phyloP scores from a whole-genome alignment of 2,329 filamentous ascomycete genomes.

The Ophiocordyceps robertsii region DNA sequence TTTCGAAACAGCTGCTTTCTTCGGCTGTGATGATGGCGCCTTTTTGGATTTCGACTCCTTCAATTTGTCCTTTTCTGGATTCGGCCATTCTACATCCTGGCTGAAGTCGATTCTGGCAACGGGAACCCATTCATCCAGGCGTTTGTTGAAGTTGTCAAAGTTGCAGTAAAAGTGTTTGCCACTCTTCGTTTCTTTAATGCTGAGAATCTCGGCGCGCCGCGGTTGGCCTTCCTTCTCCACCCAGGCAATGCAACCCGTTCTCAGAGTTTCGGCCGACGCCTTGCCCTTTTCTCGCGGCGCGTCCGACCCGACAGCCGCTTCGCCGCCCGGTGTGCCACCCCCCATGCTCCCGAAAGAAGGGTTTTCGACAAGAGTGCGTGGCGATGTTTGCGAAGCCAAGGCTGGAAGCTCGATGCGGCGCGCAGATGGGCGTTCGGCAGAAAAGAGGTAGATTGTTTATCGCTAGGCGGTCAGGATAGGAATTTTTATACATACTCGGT shows the following conservation, averaged over 20 bases:
- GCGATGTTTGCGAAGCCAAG: not conserved
- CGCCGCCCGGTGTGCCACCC: constrained; percentile 32
- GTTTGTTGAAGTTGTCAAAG: constrained; percentile 97
- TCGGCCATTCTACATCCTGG: constrained; percentile 92
- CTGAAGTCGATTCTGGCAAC: constrained; percentile 71
- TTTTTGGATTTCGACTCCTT: constrained; percentile 70
- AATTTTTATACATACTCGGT: not conserved
- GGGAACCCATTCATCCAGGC: constrained; percentile 73
- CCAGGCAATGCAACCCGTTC: constrained; percentile 46
- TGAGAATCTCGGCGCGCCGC: constrained; percentile 91
- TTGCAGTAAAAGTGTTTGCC: constrained; percentile 89
- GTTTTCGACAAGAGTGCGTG: not conserved
- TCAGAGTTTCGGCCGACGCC: constrained; percentile 72
- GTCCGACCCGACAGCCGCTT: constrained; percentile 42
- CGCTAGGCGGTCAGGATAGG: not conserved
- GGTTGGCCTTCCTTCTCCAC: constrained; percentile 63
- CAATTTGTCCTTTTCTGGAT: constrained; percentile 69
- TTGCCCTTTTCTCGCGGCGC: constrained; percentile 57
- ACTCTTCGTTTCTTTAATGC: constrained; percentile 80
- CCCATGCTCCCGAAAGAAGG: constrained; percentile 35
- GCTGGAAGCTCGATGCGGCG: not conserved
- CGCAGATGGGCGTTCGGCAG: not conserved
- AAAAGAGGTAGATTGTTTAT: not conserved
- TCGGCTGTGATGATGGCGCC: constrained; percentile 37
- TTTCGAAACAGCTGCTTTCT: constrained; percentile 44